Base-by-base conservation (phyloP, 2,329 filamentous ascomycete genomes). In the Intubia oerlemansii region DNA sequence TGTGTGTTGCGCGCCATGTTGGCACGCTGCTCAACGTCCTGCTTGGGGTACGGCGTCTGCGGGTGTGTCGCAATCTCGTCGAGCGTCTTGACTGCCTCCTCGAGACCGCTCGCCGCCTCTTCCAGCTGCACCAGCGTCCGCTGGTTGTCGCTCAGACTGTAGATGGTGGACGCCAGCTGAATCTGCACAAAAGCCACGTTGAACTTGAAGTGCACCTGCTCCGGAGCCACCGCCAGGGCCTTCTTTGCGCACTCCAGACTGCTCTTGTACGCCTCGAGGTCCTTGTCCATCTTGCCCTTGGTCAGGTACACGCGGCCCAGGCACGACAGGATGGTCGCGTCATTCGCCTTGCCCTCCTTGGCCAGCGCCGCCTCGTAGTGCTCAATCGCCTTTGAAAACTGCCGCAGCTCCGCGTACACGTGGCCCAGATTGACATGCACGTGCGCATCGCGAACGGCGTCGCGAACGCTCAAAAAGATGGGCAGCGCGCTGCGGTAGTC, bases 171-270 rank as follows among this genome's bases (percentile, higher is more conserved):
- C 13, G 85, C 85, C 31, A 95, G 71, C 48, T 93, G 84, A 36
- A 92, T 90, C 46, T 95, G 88, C 17, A 95, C 80, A 44, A 93
- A 98, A 1, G 88, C 88, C 17, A 98, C 79, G 44, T 98, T 98
- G 63, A 98, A 98, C 48, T 88, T 81, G 49, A 88, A 80, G 50
- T 92, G 81, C 17, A 84, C 62, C 42, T 91, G 80, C 5, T 88
- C 77, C 0, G 82, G 78, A 1, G 78, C 71, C 31, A 77, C 65
- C 31, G 70, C 66, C 12, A 91, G 66, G 16, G 85, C 81, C 65
- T 65, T 21, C n/a, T n/a, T 21, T 2, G 71, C 69, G 39, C 62
- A 73, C 28, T 65, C 59, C 11, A 73, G 49, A 5, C 66, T 57
- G 31, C 56, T 62, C 35, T 53, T 56, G 40, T 67, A 67, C 10